Evolutionary conservation across 192 early-diverging fungal species (phyloP).

Genomic region (Pilaira anomala): DNA sequence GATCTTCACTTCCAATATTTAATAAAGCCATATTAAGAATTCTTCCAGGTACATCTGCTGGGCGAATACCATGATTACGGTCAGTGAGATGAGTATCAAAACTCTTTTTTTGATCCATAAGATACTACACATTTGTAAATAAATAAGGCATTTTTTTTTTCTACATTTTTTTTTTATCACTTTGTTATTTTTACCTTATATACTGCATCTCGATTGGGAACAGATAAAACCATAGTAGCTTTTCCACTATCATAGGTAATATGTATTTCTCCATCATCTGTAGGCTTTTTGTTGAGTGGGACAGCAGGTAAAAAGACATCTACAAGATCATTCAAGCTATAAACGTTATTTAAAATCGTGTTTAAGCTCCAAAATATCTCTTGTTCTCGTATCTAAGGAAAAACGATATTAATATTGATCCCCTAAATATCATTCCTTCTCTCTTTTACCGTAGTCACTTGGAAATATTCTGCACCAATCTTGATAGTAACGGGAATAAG

Average conservation of each 20-base stretch:
- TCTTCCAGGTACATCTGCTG: conserved; percentile 84
- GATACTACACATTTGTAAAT: background rate
- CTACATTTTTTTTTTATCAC: background rate
- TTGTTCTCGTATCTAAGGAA: conserved; percentile 46
- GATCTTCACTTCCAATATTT: conserved; percentile 77
- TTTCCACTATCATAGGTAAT: conserved; percentile 11
- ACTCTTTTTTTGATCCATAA: conserved; percentile 2
- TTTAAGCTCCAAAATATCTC: conserved; percentile 69
- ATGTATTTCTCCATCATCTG: conserved; percentile 14
- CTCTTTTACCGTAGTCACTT: conserved; percentile 57
- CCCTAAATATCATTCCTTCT: too few species aligned
- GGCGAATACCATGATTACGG: conserved; percentile 50
- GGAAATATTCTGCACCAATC: conserved; percentile 74
- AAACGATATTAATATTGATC: background rate
- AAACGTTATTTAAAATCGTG: conserved; percentile 79
- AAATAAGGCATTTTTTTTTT: background rate
- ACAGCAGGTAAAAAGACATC: conserved; percentile 12
- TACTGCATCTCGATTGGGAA: conserved; percentile 9
- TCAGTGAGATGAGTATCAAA: conserved; percentile 6
- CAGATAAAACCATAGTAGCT: background rate
- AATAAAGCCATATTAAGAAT: conserved; percentile 88
- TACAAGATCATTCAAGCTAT: conserved; percentile 30
- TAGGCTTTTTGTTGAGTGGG: conserved; percentile 5
- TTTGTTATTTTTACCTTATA: conserved; percentile 20
- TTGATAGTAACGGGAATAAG: conserved; percentile 73